Base-by-base conservation (phyloP, 1,284 basidiomycete genomes). In the Athelia sp. region DNA sequence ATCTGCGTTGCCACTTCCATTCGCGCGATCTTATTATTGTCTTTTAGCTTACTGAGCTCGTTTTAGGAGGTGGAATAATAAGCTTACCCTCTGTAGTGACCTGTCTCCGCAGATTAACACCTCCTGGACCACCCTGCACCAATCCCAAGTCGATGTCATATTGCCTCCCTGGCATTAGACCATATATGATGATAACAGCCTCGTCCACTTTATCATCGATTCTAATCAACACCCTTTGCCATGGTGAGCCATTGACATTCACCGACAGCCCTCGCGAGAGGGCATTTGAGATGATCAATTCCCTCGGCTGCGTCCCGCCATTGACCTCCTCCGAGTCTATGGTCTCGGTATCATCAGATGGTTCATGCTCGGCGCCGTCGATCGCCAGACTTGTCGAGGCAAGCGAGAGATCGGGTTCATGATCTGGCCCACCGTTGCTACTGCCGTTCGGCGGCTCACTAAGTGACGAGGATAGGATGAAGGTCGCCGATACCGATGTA, bases 121-220 rank as follows among this genome's bases (percentile, higher is more conserved):
- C 72, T 32, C 70, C 71, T 54, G 79, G 72, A 19, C 75, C 80
- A 11, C 74, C 77, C n/a, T 82, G 81, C 6, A 84, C 79, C 19
- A 91, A 71, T 0, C 76, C 83, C 3, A 92, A 68, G 58, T 89
- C 85, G 51, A 92, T 81, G 56, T 90, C 87, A 56, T 92, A 91
- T 58, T 86, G 84, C 48, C 84, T 73, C 2, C 86, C 84, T 10
- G 89, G 89, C 73, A 88, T 79, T 35, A 92, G 74, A 2, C 86
- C 87, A 52, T 87, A 90, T 24, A 91, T 76, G 54, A 91, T 85
- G 47, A 91, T 86, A 48, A 90, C 77, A 0, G 85, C 88, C 60
- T 91, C 87, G 54, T 90, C 87, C 0, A 75, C 72, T 46, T 82
- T 78, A 42, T 90, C 87, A 58, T 88, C 82, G 55, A 89, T 79